Conservation (phyloP, 768 basidiomycete species). For the Phallus indusiatus region DNA sequence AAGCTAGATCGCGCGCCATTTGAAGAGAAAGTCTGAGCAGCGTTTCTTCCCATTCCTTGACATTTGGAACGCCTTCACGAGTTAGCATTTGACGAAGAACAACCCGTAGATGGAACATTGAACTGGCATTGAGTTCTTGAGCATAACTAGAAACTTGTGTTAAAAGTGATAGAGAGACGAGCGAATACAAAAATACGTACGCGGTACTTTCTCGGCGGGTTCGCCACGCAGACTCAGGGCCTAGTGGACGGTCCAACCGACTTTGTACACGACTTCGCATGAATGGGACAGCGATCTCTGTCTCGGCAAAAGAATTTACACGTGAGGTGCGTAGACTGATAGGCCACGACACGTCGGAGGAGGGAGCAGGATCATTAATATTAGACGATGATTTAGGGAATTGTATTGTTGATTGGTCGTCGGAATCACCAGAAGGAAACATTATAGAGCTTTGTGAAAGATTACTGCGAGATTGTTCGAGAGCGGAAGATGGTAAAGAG, state of each 20-base stretch:
- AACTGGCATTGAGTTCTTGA: slow-evolving; percentile 73
- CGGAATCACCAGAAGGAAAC: slow-evolving; percentile 46
- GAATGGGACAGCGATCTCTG: slow-evolving; percentile 62
- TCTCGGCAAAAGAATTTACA: slow-evolving; percentile 66
- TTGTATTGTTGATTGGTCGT: slow-evolving; percentile 54
- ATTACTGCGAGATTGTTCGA: slow-evolving; percentile 28
- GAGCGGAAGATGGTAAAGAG: slow-evolving; percentile 36
- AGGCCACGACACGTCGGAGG: slow-evolving; percentile 47
- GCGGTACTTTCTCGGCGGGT: slow-evolving; percentile 83
- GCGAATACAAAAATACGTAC: slow-evolving; percentile 40
- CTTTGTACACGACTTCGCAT: slow-evolving; percentile 81
- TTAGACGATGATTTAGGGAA: slow-evolving; percentile 43
- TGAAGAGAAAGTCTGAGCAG: slow-evolving; percentile 74
- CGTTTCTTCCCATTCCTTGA: slow-evolving; percentile 82
- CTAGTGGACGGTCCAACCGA: slow-evolving; percentile 40
- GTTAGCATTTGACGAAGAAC: slow-evolving; percentile 90
- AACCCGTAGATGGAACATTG: slow-evolving; percentile 80
- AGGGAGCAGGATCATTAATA: slow-evolving; percentile 40
- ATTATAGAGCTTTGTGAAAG: slow-evolving; percentile 44
- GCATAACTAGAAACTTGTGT: slow-evolving; percentile 46
- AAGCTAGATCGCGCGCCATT: slow-evolving; percentile 78
- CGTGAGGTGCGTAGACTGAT: slow-evolving; percentile 43
- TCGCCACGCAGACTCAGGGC: slow-evolving; percentile 69
- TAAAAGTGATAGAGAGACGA: not conserved
- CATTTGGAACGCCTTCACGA: slow-evolving; percentile 71